Conservation (phyloP, 2,329 filamentous ascomycete genomes). For the Claviceps monticola region DNA sequence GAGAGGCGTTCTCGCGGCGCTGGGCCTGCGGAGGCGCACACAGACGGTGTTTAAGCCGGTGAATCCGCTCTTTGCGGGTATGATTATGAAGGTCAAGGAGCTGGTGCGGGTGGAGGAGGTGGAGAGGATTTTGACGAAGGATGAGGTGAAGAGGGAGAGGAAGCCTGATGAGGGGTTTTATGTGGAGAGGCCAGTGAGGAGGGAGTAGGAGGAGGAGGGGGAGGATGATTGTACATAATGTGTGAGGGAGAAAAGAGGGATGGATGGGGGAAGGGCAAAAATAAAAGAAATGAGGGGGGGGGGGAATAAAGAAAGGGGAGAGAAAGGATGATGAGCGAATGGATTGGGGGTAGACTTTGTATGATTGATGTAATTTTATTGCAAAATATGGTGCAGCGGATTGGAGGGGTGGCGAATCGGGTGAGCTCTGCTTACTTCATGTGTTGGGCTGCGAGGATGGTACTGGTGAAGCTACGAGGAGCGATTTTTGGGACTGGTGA, state of each 20-base stretch:
- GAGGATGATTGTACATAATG: background rate
- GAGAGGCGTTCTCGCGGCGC: conserved; percentile 66
- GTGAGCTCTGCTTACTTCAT: background rate
- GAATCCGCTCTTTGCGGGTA: conserved; percentile 65
- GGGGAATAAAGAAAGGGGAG: background rate
- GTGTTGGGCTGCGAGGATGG: background rate
- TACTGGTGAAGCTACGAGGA: background rate
- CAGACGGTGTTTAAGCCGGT: conserved; percentile 85
- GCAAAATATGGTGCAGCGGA: background rate
- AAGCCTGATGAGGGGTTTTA: conserved; percentile 71
- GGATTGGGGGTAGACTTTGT: background rate
- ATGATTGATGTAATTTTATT: background rate
- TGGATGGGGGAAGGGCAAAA: too few species aligned
- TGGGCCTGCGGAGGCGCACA: conserved; percentile 74
- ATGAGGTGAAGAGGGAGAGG: conserved; percentile 56
- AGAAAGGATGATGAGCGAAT: background rate
- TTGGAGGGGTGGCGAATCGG: background rate
- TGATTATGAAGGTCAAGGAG: conserved; percentile 91
- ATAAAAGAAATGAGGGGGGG: too few species aligned
- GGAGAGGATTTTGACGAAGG: conserved; percentile 43
- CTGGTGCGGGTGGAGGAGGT: conserved; percentile 74
- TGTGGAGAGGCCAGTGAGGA: conserved; percentile 43
- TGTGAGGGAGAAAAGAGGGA: background rate
- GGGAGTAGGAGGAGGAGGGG: background rate
- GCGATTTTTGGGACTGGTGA: background rate